Evolutionary conservation across 2,329 filamentous ascomycete genomes (phyloP).

Genomic region (Pseudogymnoascus sp.): DNA sequence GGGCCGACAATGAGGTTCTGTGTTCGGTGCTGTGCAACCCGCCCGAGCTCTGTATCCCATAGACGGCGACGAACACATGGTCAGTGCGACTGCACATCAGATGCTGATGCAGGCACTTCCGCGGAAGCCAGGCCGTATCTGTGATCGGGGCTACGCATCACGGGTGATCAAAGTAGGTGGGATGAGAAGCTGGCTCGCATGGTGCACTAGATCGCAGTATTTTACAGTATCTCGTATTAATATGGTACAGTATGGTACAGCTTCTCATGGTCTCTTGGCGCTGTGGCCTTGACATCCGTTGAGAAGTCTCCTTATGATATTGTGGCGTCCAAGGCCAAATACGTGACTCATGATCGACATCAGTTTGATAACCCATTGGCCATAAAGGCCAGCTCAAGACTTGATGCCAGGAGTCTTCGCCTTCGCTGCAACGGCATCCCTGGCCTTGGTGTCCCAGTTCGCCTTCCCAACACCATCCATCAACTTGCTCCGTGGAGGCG

Average conservation of each 20-base stretch:
- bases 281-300: background rate
- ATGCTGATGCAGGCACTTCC: background rate
- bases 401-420: background rate
- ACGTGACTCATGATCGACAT: background rate
- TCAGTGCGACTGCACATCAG: background rate
- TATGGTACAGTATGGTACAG: slow-evolving; percentile 6
- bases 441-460: background rate
- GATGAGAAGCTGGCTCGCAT: background rate
- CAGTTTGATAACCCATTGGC: background rate
- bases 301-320: background rate
- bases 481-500: background rate
- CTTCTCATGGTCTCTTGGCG: background rate
- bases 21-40: background rate
- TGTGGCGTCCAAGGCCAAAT: background rate
- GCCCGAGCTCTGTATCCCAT: background rate
- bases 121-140: background rate
- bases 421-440: background rate
- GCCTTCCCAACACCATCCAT: background rate
- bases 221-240: slow-evolving; percentile 4
- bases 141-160: background rate
- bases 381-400: background rate
- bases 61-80: slow-evolving; percentile 4
- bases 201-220: background rate
- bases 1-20: background rate
- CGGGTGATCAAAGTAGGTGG: background rate